Conservation (phyloP, 177 flowering plant genomes). For the Vitis hybrid region DNA sequence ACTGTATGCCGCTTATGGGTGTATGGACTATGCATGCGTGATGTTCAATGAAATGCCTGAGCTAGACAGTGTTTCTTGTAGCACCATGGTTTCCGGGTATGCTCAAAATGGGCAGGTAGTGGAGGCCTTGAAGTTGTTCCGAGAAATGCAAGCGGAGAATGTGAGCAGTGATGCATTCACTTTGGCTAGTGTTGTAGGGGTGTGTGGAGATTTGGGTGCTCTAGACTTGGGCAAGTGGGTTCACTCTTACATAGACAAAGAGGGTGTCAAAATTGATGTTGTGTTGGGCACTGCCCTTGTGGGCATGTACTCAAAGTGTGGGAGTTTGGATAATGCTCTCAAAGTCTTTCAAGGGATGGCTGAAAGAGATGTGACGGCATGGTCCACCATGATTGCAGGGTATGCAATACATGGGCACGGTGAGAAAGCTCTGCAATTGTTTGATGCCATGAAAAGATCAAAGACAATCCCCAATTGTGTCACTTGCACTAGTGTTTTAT, state of each 20-base stretch:
- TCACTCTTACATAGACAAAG: not conserved
- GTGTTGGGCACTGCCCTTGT: conserved; percentile 12
- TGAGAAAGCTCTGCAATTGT: conserved; percentile 10
- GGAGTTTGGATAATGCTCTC: conserved; percentile 8
- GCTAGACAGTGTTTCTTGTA: conserved; percentile 18
- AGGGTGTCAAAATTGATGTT: conserved; percentile 1
- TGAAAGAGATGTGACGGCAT: conserved; percentile 1
- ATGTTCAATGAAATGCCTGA: conserved; percentile 24
- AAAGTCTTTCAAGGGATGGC: not conserved
- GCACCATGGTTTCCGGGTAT: conserved; percentile 22
- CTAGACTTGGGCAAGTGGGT: not conserved
- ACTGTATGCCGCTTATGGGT: conserved; percentile 5
- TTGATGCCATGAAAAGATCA: conserved; percentile 9
- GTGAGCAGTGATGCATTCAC: conserved; percentile 18
- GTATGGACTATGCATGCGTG: conserved; percentile 1
- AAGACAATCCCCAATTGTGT: conserved; percentile 4
- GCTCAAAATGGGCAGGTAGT: conserved; percentile 12
- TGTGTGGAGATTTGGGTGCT: conserved; percentile 18
- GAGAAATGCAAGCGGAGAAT: conserved; percentile 14
- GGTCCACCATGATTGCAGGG: not conserved
- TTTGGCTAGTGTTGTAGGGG: conserved; percentile 20
- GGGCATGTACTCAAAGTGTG: conserved; percentile 15
- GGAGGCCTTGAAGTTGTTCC: conserved; percentile 16
- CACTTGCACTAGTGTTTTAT: conserved; percentile 11
- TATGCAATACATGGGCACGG: conserved; percentile 9